Evolutionary conservation across 495 filamentous ascomycete genomes (phyloP).

Genomic region (Emericellopsis terricola): DNA sequence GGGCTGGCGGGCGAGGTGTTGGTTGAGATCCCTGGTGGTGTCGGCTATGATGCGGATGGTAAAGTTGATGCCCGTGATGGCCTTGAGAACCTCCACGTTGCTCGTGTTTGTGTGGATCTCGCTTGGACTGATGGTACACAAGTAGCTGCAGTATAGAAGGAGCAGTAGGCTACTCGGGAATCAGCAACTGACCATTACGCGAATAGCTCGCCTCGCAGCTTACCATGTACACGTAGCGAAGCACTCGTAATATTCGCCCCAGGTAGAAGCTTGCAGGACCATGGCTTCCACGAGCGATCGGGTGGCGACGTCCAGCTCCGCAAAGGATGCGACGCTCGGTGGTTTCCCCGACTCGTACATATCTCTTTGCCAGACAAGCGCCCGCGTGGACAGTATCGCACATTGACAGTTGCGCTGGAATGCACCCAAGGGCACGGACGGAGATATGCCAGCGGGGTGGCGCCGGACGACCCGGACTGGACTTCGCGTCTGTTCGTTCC

Average conservation of each 20-base stretch:
- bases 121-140: not conserved
- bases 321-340: not conserved
- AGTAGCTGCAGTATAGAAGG: not conserved
- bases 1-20: not conserved
- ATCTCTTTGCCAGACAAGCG: not conserved
- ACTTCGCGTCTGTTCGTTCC: not conserved
- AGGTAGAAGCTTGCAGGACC: not conserved
- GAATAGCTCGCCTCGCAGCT: not conserved
- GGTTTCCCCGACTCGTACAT: not conserved
- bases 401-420: constrained; percentile 2
- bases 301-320: constrained; percentile 1
- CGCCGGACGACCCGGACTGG: not conserved
- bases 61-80: constrained; percentile 1
- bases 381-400: not conserved
- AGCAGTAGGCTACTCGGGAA: not conserved
- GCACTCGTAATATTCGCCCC: not conserved
- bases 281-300: not conserved
- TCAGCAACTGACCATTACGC: not conserved
- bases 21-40: constrained; percentile 1
- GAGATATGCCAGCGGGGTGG: not conserved
- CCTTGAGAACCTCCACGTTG: constrained; percentile 1
- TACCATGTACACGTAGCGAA: not conserved
- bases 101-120: not conserved
- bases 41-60: not conserved
- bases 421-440: not conserved